Percentiles rank a stretch among this genome's conserved stretches.
Evolutionary conservation across 2,329 filamentous ascomycete species (phyloP).

Genomic region (Venturia effusa): DNA sequence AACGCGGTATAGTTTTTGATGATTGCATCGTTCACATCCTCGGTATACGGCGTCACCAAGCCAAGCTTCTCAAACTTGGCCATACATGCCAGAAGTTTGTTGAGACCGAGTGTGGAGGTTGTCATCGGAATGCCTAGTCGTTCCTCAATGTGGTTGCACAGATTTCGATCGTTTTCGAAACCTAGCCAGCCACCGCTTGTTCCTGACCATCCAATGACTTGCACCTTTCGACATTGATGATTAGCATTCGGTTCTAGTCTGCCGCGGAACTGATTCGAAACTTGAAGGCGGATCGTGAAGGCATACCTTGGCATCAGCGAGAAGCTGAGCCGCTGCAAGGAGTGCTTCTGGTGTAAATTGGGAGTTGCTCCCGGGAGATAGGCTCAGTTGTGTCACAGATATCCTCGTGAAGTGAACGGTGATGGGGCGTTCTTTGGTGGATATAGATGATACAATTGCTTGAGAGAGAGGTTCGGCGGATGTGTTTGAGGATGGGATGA

Average conservation of each 20-base stretch:
- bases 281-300: too few relatives aligned
- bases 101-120: slow-evolving; percentile 32
- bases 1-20: slow-evolving; percentile 23
- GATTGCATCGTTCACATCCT: slow-evolving; percentile 30
- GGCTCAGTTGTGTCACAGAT: slow-evolving; percentile 28
- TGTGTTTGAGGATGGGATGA: slow-evolving; percentile 35
- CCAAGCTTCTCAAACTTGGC: slow-evolving; percentile 22
- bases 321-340: slow-evolving; percentile 19
- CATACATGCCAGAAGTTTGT: slow-evolving; percentile 21
- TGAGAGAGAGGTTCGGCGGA: slow-evolving; percentile 33
- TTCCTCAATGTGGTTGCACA: slow-evolving; percentile 29
- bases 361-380: slow-evolving; percentile 22
- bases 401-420: slow-evolving; percentile 35
- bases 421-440: slow-evolving; percentile 16
- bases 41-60: slow-evolving; percentile 33
- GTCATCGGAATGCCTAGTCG: slow-evolving; percentile 29
- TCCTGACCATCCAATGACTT: slow-evolving; percentile 23
- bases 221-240: slow-evolving; percentile 9
- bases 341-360: slow-evolving; percentile 23
- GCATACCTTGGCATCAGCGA: slow-evolving; percentile 18
- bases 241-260: neutral
- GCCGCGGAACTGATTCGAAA: neutral
- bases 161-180: slow-evolving; percentile 22
- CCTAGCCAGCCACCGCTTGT: slow-evolving; percentile 23
- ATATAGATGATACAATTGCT: slow-evolving; percentile 24